phyloP scores from a whole-genome alignment of 2,329 filamentous ascomycete species.

The Colletotrichum theobromicola region DNA sequence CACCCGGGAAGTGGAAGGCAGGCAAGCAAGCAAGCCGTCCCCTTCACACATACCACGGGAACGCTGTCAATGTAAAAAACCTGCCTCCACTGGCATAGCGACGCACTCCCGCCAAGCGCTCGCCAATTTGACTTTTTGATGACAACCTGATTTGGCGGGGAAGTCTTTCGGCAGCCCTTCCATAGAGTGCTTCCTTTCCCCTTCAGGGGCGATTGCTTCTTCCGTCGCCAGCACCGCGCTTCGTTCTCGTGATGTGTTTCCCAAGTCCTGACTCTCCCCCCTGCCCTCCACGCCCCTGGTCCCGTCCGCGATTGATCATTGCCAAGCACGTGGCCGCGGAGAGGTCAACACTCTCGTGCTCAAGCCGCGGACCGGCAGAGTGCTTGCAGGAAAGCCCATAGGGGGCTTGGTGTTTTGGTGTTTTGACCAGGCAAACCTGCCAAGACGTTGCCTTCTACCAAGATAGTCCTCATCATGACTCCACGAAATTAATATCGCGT shows the following conservation, averaged over 20 bases:
- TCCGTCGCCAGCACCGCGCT: neutral
- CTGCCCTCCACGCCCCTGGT: neutral
- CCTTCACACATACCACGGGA: neutral
- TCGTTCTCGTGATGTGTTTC: conserved; percentile 12
- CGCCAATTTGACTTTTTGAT: neutral
- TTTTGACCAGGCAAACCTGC: neutral
- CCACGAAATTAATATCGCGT: conserved; percentile 11
- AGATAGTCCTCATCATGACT: neutral
- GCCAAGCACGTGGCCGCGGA: neutral
- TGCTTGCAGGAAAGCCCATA: neutral
- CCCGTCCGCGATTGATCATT: conserved; percentile 1
- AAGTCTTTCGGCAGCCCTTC: neutral
- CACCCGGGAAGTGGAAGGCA: neutral
- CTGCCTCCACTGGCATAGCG: neutral
- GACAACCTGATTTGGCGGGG: neutral
- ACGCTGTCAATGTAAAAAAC: neutral
- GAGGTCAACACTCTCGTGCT: neutral
- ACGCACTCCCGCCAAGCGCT: conserved; percentile 9
- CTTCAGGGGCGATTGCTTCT: neutral
- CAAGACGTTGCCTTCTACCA: conserved; percentile 5
- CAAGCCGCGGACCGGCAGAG: neutral
- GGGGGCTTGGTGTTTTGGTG: neutral
- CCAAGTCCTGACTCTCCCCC: neutral
- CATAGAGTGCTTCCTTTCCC: neutral
- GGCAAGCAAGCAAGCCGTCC: neutral